phyloP scores from a whole-genome alignment of 2,329 filamentous ascomycete species.

The Stemphylium lycopersici region DNA sequence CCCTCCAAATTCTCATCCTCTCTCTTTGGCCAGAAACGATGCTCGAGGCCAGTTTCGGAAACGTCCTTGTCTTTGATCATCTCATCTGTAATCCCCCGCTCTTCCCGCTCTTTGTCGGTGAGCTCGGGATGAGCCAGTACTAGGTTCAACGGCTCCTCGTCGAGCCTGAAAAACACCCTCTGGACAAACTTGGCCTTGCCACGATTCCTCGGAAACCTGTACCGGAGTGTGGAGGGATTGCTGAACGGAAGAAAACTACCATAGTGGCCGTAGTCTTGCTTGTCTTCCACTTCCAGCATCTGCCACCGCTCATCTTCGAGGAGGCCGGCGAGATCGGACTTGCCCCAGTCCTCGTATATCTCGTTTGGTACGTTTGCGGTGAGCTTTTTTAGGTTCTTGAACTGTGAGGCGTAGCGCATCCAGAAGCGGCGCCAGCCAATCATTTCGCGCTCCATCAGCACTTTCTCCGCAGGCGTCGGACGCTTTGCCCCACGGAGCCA shows the following conservation, averaged over 20 bases:
- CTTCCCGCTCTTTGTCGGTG: conserved; percentile 29
- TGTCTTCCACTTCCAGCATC: conserved; percentile 39
- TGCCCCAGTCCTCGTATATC: conserved; percentile 45
- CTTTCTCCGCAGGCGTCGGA: conserved; percentile 31
- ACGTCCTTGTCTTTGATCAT: conserved; percentile 21
- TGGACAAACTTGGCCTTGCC: conserved; percentile 39
- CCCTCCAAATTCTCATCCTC: not conserved
- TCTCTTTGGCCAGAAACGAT: conserved; percentile 36
- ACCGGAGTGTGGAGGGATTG: conserved; percentile 16
- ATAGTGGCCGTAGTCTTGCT: conserved; percentile 22
- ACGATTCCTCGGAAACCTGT: conserved; percentile 25
- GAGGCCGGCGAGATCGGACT: conserved; percentile 24
- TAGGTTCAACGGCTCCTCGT: conserved; percentile 27
- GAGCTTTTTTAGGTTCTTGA: conserved; percentile 47
- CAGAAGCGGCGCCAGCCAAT: conserved; percentile 47
- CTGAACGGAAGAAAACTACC: conserved; percentile 27
- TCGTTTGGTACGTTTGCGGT: conserved; percentile 37
- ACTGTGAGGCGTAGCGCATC: conserved; percentile 42
- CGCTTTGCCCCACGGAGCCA: conserved; percentile 31
- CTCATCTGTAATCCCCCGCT: conserved; percentile 30
- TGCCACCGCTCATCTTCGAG: conserved; percentile 39
- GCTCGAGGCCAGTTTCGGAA: not conserved
- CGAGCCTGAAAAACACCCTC: conserved; percentile 42
- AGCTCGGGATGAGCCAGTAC: not conserved
- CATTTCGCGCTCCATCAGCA: conserved; percentile 41